Evolutionary conservation across 495 filamentous ascomycete genomes (phyloP).

Genomic region (Penicillium ucsense): DNA sequence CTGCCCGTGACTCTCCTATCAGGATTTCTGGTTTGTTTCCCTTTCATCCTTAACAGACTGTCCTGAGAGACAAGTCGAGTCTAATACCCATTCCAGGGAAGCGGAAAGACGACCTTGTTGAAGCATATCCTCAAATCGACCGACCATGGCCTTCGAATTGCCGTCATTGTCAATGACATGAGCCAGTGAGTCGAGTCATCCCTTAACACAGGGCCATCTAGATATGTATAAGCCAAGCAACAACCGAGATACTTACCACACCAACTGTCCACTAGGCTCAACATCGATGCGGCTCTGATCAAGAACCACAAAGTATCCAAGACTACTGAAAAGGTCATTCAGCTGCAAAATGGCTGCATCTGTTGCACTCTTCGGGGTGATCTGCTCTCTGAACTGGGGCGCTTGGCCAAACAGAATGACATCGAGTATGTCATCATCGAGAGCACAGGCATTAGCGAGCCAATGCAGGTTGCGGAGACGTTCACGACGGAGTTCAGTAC

Average conservation of each 20-base stretch:
- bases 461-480: constrained; percentile 54
- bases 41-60: neutral
- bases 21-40: constrained; percentile 31
- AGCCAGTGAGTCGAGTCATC: constrained; percentile 25
- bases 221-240: no score
- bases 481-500: constrained; percentile 43
- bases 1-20: constrained; percentile 40
- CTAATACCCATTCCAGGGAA: constrained; percentile 23
- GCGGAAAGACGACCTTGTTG: constrained; percentile 49
- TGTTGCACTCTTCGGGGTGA: constrained; percentile 53
- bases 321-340: constrained; percentile 48
- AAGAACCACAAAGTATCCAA: constrained; percentile 40
- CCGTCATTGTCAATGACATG: constrained; percentile 52
- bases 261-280: constrained; percentile 23
- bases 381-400: constrained; percentile 43
- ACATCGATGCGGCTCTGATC: constrained; percentile 48
- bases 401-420: constrained; percentile 35
- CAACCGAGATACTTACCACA: neutral
- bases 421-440: constrained; percentile 53
- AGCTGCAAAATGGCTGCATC: constrained; percentile 53
- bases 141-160: constrained; percentile 45
- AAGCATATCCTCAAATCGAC: constrained; percentile 43
- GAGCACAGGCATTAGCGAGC: constrained; percentile 52
- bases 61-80: no score
- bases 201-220: no score